These are phyloP conservation scores for Digitaria exilis DNA, from an alignment of 202 grass and related monocot species.

Conservation along the genomic window DNA sequence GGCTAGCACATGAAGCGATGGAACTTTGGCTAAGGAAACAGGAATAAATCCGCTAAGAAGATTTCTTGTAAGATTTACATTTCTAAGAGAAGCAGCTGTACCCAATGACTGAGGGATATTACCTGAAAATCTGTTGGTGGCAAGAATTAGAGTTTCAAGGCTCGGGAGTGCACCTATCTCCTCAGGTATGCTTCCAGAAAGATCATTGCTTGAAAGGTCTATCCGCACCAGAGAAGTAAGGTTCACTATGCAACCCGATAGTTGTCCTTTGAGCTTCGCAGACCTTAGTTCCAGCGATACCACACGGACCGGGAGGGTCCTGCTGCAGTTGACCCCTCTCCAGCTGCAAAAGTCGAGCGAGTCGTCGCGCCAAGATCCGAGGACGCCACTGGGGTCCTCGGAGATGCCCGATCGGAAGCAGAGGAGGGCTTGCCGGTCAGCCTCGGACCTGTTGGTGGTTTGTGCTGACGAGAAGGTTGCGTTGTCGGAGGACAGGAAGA, in stretches of 20 bases:
- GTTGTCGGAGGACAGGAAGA: slow-evolving; percentile 7
- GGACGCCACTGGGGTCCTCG: not conserved
- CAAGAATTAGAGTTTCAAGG: slow-evolving; percentile 32
- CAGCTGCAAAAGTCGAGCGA: slow-evolving; percentile 35
- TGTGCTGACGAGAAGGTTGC: slow-evolving; percentile 21
- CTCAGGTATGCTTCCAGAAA: slow-evolving; percentile 40
- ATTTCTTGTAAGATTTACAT: slow-evolving; percentile 41
- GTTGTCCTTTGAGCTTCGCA: not conserved
- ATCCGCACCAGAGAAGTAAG: slow-evolving; percentile 19
- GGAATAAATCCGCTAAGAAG: slow-evolving; percentile 45
- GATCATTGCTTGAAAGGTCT: slow-evolving; percentile 19
- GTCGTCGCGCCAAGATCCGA: slow-evolving; percentile 1
- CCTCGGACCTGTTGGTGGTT: slow-evolving; percentile 19
- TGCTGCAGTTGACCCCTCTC: slow-evolving; percentile 39
- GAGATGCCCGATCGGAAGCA: slow-evolving; percentile 40
- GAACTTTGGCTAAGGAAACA: slow-evolving; percentile 34
- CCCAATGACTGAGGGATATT: slow-evolving; percentile 48
- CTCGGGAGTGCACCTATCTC: not conserved
- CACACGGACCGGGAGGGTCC: not conserved
- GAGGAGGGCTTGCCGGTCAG: slow-evolving; percentile 35
- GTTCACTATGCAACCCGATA: not conserved
- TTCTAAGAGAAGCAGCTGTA: not conserved
- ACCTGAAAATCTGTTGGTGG: slow-evolving; percentile 37
- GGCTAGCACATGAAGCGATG: slow-evolving; percentile 19
- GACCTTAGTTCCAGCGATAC: slow-evolving; percentile 31